Percentiles rank a stretch among this genome's conserved stretches.
Conservation (phyloP, 768 basidiomycete species). For the Amanita rimosa region DNA sequence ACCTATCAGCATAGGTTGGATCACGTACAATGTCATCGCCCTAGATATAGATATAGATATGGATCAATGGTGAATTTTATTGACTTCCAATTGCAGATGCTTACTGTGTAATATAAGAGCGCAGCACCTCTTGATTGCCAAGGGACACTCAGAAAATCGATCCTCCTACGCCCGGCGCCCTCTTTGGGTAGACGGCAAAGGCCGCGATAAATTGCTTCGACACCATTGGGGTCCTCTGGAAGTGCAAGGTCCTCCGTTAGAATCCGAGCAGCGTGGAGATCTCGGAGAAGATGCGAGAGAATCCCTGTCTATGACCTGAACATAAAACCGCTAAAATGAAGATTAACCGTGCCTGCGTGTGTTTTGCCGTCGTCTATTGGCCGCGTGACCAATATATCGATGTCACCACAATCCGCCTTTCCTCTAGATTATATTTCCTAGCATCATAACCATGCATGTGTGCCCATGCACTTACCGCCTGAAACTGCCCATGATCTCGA, state of each 20-base stretch:
- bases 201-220: constrained; percentile 77
- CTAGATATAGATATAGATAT: constrained; percentile 19
- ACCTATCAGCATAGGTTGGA: not conserved
- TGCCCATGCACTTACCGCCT: constrained; percentile 36
- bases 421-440: constrained; percentile 36
- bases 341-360: constrained; percentile 46
- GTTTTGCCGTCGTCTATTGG: constrained; percentile 60
- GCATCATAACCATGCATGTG: not conserved
- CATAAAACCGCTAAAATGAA: not conserved
- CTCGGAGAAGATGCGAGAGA: constrained; percentile 43
- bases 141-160: constrained; percentile 80
- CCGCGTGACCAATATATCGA: constrained; percentile 83
- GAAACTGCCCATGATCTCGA: constrained; percentile 91
- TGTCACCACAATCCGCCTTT: constrained; percentile 77
- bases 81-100: constrained; percentile 9
- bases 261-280: constrained; percentile 45
- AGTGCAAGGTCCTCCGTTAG: constrained; percentile 73
- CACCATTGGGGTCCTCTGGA: constrained; percentile 53
- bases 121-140: constrained; percentile 75
- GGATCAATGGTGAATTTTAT: constrained; percentile 3
- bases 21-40: constrained; percentile 80
- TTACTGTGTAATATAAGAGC: constrained; percentile 82
- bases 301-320: constrained; percentile 33
- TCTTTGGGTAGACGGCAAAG: constrained; percentile 49
- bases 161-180: constrained; percentile 47